Conservation (phyloP, 2,329 filamentous ascomycete genomes). For the Apiospora marii region DNA sequence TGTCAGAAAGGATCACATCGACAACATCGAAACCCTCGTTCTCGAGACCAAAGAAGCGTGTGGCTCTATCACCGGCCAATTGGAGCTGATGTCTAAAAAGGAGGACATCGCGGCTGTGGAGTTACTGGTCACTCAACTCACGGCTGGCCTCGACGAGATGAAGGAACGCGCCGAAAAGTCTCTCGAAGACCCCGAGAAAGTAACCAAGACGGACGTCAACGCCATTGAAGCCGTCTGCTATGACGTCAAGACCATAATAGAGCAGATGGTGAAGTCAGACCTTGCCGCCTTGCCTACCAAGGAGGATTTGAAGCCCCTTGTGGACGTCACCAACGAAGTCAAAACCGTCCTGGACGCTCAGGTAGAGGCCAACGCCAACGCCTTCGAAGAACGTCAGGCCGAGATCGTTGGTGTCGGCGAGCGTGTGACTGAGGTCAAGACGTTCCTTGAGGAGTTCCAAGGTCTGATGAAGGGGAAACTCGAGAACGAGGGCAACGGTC, state of each 20-base stretch:
- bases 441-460: slow-evolving; percentile 79
- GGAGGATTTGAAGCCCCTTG: slow-evolving; percentile 76
- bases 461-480: slow-evolving; percentile 79
- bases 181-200: slow-evolving; percentile 65
- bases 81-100: slow-evolving; percentile 77
- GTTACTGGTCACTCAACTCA: slow-evolving; percentile 79
- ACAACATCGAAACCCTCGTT: slow-evolving; percentile 77
- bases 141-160: slow-evolving; percentile 77
- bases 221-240: slow-evolving; percentile 81
- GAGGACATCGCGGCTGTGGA: slow-evolving; percentile 82
- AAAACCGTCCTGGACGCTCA: slow-evolving; percentile 73
- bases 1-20: slow-evolving; percentile 71
- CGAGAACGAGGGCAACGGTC: slow-evolving; percentile 74
- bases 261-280: slow-evolving; percentile 76
- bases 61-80: slow-evolving; percentile 67
- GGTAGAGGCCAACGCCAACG: slow-evolving; percentile 77
- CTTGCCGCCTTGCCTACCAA: slow-evolving; percentile 67
- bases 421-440: slow-evolving; percentile 80
- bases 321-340: slow-evolving; percentile 75
- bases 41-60: slow-evolving; percentile 80
- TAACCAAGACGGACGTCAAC: slow-evolving; percentile 84
- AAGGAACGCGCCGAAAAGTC: slow-evolving; percentile 64
- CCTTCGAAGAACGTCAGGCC: slow-evolving; percentile 82
- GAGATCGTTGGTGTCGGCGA: slow-evolving; percentile 83
- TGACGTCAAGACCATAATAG: slow-evolving; percentile 83